phyloP scores from a whole-genome alignment of 2,329 filamentous ascomycete genomes.

The Aureobasidium sp. region DNA sequence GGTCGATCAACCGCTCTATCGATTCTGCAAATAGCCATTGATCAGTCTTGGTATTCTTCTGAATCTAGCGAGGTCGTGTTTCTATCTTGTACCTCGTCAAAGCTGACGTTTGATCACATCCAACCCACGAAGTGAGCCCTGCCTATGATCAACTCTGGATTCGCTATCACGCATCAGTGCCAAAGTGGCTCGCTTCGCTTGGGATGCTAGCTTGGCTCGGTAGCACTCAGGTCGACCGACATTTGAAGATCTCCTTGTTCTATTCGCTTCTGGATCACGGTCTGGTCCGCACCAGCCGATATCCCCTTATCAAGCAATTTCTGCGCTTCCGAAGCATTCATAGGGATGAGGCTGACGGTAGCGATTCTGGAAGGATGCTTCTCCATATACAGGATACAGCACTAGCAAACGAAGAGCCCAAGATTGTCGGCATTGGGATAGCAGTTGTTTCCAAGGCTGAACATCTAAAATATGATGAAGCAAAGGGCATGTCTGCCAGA shows the following conservation, averaged over 20 bases:
- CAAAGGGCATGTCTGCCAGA: not conserved
- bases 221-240: not conserved
- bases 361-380: not conserved
- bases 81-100: not conserved
- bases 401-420: not conserved
- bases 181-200: not conserved
- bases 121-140: too few species aligned
- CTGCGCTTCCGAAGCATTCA: not conserved
- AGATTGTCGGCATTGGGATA: not conserved
- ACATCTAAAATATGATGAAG: not conserved
- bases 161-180: too few species aligned
- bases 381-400: not conserved
- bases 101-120: not conserved
- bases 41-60: too few species aligned
- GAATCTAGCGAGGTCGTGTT: not conserved
- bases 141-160: too few species aligned
- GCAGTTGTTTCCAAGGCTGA: not conserved
- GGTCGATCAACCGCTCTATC: not conserved
- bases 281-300: not conserved
- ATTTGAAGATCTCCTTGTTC: not conserved
- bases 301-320: not conserved
- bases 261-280: not conserved
- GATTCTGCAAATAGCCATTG: not conserved
- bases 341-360: not conserved
- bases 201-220: not conserved